Conservation (phyloP, 495 filamentous ascomycete species). For the Filosporella fistucella region DNA sequence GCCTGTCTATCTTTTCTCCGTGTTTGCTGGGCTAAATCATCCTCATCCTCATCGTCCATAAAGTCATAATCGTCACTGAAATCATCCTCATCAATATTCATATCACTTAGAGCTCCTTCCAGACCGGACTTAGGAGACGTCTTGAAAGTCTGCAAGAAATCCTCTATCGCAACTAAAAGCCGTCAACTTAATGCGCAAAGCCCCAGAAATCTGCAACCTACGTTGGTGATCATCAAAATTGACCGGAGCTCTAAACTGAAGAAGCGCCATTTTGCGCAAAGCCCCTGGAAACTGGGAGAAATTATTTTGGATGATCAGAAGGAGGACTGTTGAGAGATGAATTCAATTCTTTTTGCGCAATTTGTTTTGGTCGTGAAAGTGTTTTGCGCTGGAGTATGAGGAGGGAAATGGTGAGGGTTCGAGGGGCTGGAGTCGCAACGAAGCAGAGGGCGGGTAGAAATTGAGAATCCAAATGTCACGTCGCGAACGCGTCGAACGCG, state of each 20-base stretch:
- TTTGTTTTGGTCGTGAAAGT: background rate
- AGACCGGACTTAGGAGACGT: conserved; percentile 66
- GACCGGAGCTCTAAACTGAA: conserved; percentile 67
- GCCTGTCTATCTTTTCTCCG: conserved; percentile 37
- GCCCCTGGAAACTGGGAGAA: conserved; percentile 8
- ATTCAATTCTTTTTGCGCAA: too few relatives aligned
- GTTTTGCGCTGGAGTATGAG: background rate
- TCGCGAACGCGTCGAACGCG: background rate
- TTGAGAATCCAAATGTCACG: background rate
- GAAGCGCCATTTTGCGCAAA: conserved; percentile 64
- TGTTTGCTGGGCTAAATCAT: conserved; percentile 41
- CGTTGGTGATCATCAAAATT: conserved; percentile 83
- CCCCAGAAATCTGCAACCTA: conserved; percentile 30
- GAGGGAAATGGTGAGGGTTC: conserved; percentile 2
- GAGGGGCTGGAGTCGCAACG: conserved; percentile 18
- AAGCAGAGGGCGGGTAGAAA: conserved; percentile 3
- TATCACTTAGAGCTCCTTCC: conserved; percentile 66
- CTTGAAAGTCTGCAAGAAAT: conserved; percentile 87
- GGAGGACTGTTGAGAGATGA: too few relatives aligned
- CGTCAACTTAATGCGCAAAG: conserved; percentile 20
- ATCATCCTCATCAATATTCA: conserved; percentile 83
- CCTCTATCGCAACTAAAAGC: conserved; percentile 69
- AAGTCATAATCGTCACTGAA: conserved; percentile 94
- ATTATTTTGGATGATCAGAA: too few relatives aligned
- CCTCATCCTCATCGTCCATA: conserved; percentile 73